These are phyloP conservation scores for Penicillium hordei DNA, from an alignment of 2,329 filamentous ascomycete species.

Conservation along the genomic window DNA sequence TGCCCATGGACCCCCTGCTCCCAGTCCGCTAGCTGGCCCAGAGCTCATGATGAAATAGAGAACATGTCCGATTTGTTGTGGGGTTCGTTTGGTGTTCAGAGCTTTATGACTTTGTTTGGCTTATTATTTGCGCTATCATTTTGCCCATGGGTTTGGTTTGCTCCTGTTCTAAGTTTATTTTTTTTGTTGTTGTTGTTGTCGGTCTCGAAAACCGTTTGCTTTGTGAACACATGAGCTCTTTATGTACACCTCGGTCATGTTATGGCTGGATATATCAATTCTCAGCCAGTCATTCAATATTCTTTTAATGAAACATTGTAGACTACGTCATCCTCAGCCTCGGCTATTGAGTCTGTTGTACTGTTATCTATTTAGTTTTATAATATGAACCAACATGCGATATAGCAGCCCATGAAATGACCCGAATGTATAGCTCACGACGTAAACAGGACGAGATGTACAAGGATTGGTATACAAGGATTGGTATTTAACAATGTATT, in stretches of 20 bases:
- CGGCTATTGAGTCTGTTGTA: not conserved
- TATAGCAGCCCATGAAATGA: too few species aligned
- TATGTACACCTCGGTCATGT: slow-evolving; percentile 2
- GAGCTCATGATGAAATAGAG: slow-evolving; percentile 33
- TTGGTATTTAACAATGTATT: not conserved
- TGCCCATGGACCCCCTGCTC: slow-evolving; percentile 2
- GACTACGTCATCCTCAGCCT: not conserved
- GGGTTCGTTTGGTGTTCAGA: slow-evolving; percentile 4
- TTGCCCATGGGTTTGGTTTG: not conserved
- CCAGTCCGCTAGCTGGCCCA: slow-evolving; percentile 13
- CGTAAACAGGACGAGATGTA: not conserved
- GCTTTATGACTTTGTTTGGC: slow-evolving; percentile 3
- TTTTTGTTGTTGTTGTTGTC: not conserved
- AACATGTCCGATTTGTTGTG: slow-evolving; percentile 1
- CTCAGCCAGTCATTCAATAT: not conserved
- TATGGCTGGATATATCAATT: not conserved
- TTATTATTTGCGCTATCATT: not conserved
- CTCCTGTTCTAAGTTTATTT: not conserved
- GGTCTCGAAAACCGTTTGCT: not conserved
- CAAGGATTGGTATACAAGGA: too few species aligned
- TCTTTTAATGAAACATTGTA: not conserved
- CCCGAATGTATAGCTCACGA: not conserved
- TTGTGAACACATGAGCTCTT: not conserved
- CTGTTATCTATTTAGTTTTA: not conserved
- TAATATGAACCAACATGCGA: not conserved